phyloP scores from a whole-genome alignment of 129 eudicot genomes.

The Flaveria trinervia region DNA sequence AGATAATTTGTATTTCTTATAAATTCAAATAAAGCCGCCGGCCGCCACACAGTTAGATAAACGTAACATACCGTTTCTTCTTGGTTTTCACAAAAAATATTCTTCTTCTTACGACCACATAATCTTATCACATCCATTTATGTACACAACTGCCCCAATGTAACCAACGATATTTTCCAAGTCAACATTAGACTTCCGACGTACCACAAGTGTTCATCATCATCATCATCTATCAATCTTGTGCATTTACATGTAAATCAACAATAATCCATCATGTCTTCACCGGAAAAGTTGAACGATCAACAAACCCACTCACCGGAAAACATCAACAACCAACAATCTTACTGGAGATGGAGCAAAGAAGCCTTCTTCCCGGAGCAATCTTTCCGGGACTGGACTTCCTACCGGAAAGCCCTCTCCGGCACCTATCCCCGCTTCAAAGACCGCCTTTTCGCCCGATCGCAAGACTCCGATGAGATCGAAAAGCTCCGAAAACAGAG shows the following conservation, averaged over 20 bases:
- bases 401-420: slow-evolving; percentile 49
- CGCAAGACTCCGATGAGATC: slow-evolving; percentile 55
- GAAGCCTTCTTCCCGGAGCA: slow-evolving; percentile 74
- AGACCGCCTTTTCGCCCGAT: slow-evolving; percentile 56
- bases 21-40: neutral
- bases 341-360: slow-evolving; percentile 76
- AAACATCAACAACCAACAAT: slow-evolving; percentile 29
- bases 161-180: neutral
- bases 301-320: slow-evolving; percentile 34
- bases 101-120: neutral
- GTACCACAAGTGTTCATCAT: too few relatives aligned
- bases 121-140: neutral
- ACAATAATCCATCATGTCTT: slow-evolving; percentile 27
- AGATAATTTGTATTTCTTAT: too few relatives aligned
- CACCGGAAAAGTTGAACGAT: slow-evolving; percentile 26
- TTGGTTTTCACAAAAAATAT: neutral
- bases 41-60: neutral
- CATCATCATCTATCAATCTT: neutral
- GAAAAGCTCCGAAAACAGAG: slow-evolving; percentile 50
- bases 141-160: slow-evolving; percentile 7
- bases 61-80: neutral
- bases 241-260: neutral
- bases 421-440: slow-evolving; percentile 51
- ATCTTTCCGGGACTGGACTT: slow-evolving; percentile 52
- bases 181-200: neutral